Percentiles rank a stretch among this genome's conserved stretches.
phyloP scores from a whole-genome alignment of 208 protist species.

The Tritrichomonas foetus region DNA sequence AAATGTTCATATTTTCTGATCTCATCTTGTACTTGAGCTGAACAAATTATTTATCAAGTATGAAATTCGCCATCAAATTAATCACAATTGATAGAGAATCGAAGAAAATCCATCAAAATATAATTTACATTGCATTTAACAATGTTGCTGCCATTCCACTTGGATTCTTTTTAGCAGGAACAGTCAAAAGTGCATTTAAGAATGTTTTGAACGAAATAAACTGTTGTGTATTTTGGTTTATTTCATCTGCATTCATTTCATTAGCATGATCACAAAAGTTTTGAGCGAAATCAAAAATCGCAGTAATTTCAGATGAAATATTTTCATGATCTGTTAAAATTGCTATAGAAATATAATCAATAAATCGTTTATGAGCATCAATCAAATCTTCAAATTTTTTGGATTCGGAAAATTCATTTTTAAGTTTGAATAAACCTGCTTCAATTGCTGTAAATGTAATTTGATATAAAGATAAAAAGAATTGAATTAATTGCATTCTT shows the following conservation, averaged over 20 bases:
- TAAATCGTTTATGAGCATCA: background rate
- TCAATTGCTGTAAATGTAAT: background rate
- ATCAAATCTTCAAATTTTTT: background rate
- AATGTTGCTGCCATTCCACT: background rate
- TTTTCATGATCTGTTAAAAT: background rate
- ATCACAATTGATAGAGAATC: too few species aligned
- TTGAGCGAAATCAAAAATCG: background rate
- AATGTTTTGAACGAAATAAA: constrained; percentile 1
- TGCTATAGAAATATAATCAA: background rate
- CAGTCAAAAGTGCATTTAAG: background rate
- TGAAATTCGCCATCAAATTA: too few species aligned
- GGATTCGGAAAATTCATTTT: background rate
- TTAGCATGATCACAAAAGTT: background rate
- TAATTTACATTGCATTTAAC: background rate
- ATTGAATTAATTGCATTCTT: background rate
- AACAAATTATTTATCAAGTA: too few species aligned
- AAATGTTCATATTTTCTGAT: too few species aligned
- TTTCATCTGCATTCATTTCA: background rate
- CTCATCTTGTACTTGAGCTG: too few species aligned
- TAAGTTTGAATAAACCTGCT: background rate
- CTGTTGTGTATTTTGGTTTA: background rate
- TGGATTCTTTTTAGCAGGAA: background rate
- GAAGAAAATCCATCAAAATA: too few species aligned
- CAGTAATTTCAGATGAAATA: background rate
- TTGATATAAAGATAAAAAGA: background rate